Base-by-base conservation (phyloP, 768 basidiomycete species). In the Tylopilus vinaceipallidus region DNA sequence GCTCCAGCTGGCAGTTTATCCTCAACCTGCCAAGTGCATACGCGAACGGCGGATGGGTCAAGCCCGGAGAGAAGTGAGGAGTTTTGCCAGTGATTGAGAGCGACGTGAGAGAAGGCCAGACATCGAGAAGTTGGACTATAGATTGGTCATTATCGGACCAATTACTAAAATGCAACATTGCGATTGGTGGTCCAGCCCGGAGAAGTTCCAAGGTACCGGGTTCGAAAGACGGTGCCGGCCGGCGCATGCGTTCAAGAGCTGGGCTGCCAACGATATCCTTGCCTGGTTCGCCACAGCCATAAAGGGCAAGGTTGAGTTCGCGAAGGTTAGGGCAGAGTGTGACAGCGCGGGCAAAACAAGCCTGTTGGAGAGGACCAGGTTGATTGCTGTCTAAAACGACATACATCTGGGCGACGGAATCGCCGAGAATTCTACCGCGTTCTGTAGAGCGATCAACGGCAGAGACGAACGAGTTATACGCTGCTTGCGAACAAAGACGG, bases 361-460 rank as follows among this genome's bases (percentile, higher is more conserved):
- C 69, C 48, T 79, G 77, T 42, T 75, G 71, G 38, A 88, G 74
- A 27, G 76, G 72, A 39, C 68, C 72, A 13, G 83, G 86, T 52
- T 89, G 84, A 58, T 84, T 86, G 60, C 79, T 73, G 70, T 89
- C 88, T 45, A 90, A 59, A 32, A 81, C 73, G 29, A 79, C 77
- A 22, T 73, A 73, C 63, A 89, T 69, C 13, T 73, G 73, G 27
- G 72, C 64, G 41, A 87, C 82, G 2, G 81, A 68, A 58, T 78
- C 75, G 22, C 74, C 75, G 38, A 85, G 75, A 42, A 74, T 62
- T 41, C 73, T 67, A 20, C 81, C 81, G 36, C 76, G 79, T 10
- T 63, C 60, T 1, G 76, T 75, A 29, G 72, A 62, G 34, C 69
- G 72, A 45, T 79, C 70, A 45, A 81, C 74, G 6, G 86, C 79